Base-by-base conservation (phyloP, 768 basidiomycete species). In the Tricholoma matsutake region DNA sequence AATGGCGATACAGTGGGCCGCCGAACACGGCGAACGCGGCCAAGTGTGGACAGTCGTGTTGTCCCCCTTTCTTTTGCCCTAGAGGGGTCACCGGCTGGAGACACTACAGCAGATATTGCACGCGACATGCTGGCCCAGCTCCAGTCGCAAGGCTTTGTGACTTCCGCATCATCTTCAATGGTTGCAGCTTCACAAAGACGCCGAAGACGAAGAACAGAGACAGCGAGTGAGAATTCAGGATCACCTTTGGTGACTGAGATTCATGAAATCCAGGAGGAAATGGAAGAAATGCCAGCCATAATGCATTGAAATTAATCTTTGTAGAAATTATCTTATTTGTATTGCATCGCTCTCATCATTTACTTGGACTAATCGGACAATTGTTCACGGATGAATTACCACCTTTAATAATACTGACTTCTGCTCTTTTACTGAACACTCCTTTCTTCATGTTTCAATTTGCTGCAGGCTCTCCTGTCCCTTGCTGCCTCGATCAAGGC, bases 121-220 rank as follows among this genome's bases (percentile, higher is more conserved):
- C 83, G 83, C 56, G 85, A 88, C 64, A 89, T 94, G 88, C 71
- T 94, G 57, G 88, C 88, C 6, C 83, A 80, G 39, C 79, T 94
- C 29, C 81, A 93, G 71, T 83, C 87, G 6, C 83, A 87, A 63
- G 91, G 88, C 0, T 91, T 91, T 70, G 76, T 79, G 59, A 71
- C 72, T 11, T 78, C n/a, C n/a, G n/a, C 85, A 10, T 73, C 78
- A 16, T 80, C 86, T 8, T 82, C 85, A n/a, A 78, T 80, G 16
- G 67, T 75, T 32, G 63, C 76, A 5, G 61, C 68, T n/a, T 65
- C 75, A 10, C 78, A 76, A 64, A 71, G 82, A 61, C 65, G 75
- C 39, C 68, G 78, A 47, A 69, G 78, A 64, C 73, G 77, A 53
- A 71, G 75, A 61, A 74, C 71, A 41, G 75, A 75, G 54, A 67